phyloP scores from a whole-genome alignment of 495 filamentous ascomycete species.

The Immersiella caudata region DNA sequence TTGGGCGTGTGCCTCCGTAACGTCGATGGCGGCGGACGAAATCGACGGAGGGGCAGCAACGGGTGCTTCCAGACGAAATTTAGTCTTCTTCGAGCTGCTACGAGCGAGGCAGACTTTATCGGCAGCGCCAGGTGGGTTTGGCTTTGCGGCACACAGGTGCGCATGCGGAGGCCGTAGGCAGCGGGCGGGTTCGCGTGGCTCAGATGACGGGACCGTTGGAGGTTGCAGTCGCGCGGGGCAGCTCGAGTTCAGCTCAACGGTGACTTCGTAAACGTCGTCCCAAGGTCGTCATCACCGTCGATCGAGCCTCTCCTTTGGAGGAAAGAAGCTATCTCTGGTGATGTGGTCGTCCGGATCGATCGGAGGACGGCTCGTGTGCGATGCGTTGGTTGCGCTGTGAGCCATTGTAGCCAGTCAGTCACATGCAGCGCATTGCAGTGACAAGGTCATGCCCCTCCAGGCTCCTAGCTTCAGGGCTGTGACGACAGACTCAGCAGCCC shows the following conservation, averaged over 20 bases:
- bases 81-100: background rate
- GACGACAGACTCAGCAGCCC: background rate
- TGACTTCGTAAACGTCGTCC: background rate
- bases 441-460: slow-evolving; percentile 3
- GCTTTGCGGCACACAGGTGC: background rate
- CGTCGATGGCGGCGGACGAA: background rate
- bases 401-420: slow-evolving; percentile 2
- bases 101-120: background rate
- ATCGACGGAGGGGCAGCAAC: background rate
- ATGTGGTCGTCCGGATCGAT: background rate
- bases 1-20: background rate
- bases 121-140: background rate
- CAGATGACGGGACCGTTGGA: background rate
- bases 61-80: background rate
- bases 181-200: background rate
- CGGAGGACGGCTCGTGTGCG: background rate
- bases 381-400: background rate
- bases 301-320: background rate
- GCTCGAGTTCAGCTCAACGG: background rate
- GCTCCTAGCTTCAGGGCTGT: background rate
- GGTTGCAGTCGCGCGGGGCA: background rate
- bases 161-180: background rate
- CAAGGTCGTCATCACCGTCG: background rate
- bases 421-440: slow-evolving; percentile 1
- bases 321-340: background rate